Percentiles rank a stretch among this genome's conserved stretches.
phyloP scores from a whole-genome alignment of 1,284 basidiomycete genomes.

The Melampsora larici-populina region DNA sequence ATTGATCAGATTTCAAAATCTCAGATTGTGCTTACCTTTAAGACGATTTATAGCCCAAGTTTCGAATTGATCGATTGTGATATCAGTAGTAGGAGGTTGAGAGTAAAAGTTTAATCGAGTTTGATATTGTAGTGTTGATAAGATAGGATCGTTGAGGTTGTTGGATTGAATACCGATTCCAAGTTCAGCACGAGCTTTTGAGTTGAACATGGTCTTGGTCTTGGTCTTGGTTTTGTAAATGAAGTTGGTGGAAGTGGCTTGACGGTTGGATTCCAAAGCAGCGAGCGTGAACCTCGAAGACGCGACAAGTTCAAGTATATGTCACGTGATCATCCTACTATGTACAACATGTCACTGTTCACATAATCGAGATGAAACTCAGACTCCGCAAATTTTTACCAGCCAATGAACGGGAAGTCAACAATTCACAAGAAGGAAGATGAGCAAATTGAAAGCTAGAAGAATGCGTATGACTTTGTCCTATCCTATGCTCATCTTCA shows the following conservation, averaged over 20 bases:
- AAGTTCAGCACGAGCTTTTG: neutral
- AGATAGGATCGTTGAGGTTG: neutral
- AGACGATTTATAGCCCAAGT: slow-evolving; percentile 83
- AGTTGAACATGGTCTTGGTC: slow-evolving; percentile 1
- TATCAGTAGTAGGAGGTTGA: slow-evolving; percentile 77
- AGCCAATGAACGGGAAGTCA: too few species aligned
- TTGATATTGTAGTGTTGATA: slow-evolving; percentile 58
- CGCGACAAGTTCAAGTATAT: neutral
- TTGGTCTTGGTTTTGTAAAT: too few species aligned
- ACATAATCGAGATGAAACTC: too few species aligned
- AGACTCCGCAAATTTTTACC: too few species aligned
- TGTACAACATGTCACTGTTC: too few species aligned
- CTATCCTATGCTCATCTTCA: too few species aligned
- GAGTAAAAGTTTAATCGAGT: slow-evolving; percentile 83
- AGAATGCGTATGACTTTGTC: too few species aligned
- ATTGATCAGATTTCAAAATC: neutral
- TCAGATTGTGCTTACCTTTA: slow-evolving; percentile 54
- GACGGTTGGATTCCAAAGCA: neutral
- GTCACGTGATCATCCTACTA: too few species aligned
- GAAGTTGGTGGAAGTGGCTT: neutral
- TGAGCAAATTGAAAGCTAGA: too few species aligned
- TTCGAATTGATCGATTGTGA: slow-evolving; percentile 96
- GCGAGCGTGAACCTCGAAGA: too few species aligned
- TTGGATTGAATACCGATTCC: neutral
- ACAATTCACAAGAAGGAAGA: too few species aligned